Conservation (phyloP, 208 protist species). For the Crithidia bombi region DNA sequence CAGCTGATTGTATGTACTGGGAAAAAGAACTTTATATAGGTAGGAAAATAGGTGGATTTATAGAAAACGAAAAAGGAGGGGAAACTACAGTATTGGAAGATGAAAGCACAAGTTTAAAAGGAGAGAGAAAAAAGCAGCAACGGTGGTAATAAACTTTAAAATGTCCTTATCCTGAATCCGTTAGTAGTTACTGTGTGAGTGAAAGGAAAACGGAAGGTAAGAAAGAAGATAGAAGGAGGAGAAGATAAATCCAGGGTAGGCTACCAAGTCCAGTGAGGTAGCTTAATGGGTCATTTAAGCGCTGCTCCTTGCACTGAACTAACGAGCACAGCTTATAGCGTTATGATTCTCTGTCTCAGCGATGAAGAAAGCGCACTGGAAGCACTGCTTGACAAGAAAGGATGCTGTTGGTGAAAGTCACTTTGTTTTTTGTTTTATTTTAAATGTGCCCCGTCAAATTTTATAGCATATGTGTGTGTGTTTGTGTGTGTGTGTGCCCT, state of each 20-base stretch:
- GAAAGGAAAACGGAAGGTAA: neutral
- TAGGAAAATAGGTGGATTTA: neutral
- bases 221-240: neutral
- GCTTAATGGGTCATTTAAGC: too few relatives aligned
- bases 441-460: too few relatives aligned
- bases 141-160: neutral
- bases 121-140: neutral
- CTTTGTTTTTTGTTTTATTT: too few relatives aligned
- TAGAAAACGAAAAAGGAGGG: neutral
- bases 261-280: too few relatives aligned
- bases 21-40: neutral
- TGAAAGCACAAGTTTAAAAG: neutral
- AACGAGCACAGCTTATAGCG: too few relatives aligned
- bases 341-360: too few relatives aligned
- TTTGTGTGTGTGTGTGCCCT: neutral
- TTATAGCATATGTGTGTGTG: too few relatives aligned
- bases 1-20: neutral
- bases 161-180: slow-evolving; percentile 1
- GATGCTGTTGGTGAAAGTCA: too few relatives aligned
- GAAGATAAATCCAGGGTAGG: neutral
- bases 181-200: neutral
- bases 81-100: neutral
- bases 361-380: too few relatives aligned
- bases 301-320: too few relatives aligned
- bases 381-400: too few relatives aligned